phyloP scores from a whole-genome alignment of 768 basidiomycete species.

The Tulasnella sp. region DNA sequence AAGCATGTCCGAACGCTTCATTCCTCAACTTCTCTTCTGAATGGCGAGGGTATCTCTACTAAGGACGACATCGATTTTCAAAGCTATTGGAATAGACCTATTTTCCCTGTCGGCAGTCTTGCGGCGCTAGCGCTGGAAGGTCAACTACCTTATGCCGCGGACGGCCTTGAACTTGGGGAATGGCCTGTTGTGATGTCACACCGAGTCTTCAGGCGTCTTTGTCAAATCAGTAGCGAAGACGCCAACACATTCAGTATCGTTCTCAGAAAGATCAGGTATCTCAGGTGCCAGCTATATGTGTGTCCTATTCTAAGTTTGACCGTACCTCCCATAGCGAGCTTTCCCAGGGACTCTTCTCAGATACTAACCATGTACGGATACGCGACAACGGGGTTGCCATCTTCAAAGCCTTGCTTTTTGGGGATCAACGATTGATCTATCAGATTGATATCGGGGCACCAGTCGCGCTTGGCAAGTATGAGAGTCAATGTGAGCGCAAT shows the following conservation, averaged over 20 bases:
- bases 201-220: neutral
- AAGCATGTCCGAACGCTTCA: neutral
- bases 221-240: neutral
- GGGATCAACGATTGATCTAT: constrained; percentile 37
- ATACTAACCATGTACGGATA: constrained; percentile 54
- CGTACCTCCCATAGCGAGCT: too few species aligned
- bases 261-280: neutral
- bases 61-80: neutral
- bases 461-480: neutral
- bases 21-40: neutral
- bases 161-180: neutral
- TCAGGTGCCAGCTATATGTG: too few species aligned
- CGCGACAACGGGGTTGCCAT: constrained; percentile 42
- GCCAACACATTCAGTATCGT: neutral
- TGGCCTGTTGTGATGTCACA: neutral
- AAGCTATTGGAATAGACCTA: neutral
- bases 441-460: constrained; percentile 5
- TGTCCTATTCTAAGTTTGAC: too few species aligned
- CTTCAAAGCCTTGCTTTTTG: constrained; percentile 56
- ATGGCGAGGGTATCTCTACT: neutral
- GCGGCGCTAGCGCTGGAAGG: neutral
- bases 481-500: neutral
- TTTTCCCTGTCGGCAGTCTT: neutral
- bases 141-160: neutral
- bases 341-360: constrained; percentile 56